Evolutionary conservation across 805 yeast species (phyloP).

Genomic region (Helenozyma baotianmanensis): DNA sequence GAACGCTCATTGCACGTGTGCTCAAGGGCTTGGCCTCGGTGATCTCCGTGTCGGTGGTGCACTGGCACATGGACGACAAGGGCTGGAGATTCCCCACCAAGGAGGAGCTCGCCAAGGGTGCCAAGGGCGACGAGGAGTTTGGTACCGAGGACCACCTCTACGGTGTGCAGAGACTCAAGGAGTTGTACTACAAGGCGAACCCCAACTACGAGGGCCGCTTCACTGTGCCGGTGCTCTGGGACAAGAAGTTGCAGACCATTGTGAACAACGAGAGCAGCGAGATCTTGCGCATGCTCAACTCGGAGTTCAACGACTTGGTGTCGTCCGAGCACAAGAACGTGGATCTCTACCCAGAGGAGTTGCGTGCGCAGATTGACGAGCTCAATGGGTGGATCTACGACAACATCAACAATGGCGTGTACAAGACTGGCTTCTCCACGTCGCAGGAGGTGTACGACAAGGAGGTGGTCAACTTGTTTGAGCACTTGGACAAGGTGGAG

Average conservation of each 20-base stretch:
- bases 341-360: slow-evolving; percentile 58
- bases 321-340: slow-evolving; percentile 45
- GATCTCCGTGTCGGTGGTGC: slow-evolving; percentile 73
- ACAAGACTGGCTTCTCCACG: slow-evolving; percentile 87
- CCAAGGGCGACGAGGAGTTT: slow-evolving; percentile 46
- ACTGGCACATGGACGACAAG: slow-evolving; percentile 80
- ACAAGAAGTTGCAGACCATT: slow-evolving; percentile 71
- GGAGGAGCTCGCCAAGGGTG: slow-evolving; percentile 36
- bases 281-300: slow-evolving; percentile 77
- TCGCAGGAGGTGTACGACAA: slow-evolving; percentile 75
- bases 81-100: slow-evolving; percentile 81
- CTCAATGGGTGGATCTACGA: slow-evolving; percentile 80
- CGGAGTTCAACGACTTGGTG: slow-evolving; percentile 62
- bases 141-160: slow-evolving; percentile 46
- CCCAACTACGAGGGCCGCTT: slow-evolving; percentile 76
- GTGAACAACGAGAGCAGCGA: slow-evolving; percentile 92
- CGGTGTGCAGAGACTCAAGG: slow-evolving; percentile 55
- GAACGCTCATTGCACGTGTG: slow-evolving; percentile 67
- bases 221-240: slow-evolving; percentile 95
- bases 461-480: slow-evolving; percentile 60
- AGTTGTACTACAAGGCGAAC: slow-evolving; percentile 70
- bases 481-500: slow-evolving; percentile 68
- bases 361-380: slow-evolving; percentile 61
- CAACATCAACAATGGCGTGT: slow-evolving; percentile 86
- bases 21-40: slow-evolving; percentile 64